phyloP scores from a whole-genome alignment of 2,329 filamentous ascomycete genomes.

The Acarospora socialis region DNA sequence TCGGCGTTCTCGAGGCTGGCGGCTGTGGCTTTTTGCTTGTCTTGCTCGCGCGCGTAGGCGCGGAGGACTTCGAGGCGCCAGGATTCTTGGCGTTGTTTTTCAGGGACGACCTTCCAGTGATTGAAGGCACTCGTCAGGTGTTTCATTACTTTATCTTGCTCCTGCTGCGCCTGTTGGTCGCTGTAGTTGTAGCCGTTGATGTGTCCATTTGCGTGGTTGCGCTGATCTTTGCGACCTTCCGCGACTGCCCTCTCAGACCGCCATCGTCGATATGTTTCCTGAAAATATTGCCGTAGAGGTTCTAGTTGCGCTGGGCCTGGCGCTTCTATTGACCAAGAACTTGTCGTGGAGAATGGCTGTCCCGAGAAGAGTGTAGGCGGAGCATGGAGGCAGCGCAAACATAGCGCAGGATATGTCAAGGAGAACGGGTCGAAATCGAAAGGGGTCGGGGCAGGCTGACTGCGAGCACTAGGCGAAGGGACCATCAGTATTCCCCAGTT shows the following conservation, averaged over 20 bases:
- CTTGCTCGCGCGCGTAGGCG: slow-evolving; percentile 31
- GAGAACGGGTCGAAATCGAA: slow-evolving; percentile 74
- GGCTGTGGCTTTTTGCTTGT: slow-evolving; percentile 30
- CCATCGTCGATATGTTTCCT: slow-evolving; percentile 1
- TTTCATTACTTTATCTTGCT: slow-evolving; percentile 55
- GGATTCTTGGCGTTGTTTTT: slow-evolving; percentile 32
- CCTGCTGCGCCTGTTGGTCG: slow-evolving; percentile 43
- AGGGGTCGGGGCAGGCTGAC: slow-evolving; percentile 29
- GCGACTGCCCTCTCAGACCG: slow-evolving; percentile 6
- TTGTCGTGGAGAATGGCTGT: slow-evolving; percentile 60
- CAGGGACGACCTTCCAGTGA: slow-evolving; percentile 55
- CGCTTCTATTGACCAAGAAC: slow-evolving; percentile 68
- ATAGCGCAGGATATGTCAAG: slow-evolving; percentile 74
- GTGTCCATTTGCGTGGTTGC: too few relatives aligned
- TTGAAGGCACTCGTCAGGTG: slow-evolving; percentile 66
- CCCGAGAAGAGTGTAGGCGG: slow-evolving; percentile 72
- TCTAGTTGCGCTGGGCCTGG: slow-evolving; percentile 56
- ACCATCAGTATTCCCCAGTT: slow-evolving; percentile 8
- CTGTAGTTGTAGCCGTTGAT: slow-evolving; percentile 29
- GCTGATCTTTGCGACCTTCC: too few relatives aligned
- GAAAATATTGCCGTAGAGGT: slow-evolving; percentile 12
- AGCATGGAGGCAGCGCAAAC: slow-evolving; percentile 63
- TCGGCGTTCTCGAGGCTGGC: slow-evolving; percentile 30
- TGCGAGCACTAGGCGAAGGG: slow-evolving; percentile 25
- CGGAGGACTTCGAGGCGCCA: slow-evolving; percentile 35